Conservation (phyloP, 2,329 filamentous ascomycete species). For the Cordyceps pruinosa region DNA sequence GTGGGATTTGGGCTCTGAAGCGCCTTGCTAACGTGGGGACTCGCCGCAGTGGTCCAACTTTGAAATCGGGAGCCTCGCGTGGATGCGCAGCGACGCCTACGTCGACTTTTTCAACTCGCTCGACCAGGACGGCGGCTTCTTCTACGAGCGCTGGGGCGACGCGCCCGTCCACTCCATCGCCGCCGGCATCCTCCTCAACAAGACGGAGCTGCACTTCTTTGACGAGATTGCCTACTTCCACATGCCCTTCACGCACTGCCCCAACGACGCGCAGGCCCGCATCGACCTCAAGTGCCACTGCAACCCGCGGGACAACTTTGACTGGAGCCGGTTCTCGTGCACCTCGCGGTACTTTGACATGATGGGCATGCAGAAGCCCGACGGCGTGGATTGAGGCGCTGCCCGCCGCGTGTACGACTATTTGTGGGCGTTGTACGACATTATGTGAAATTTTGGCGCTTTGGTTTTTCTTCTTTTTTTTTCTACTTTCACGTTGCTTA, state of each 20-base stretch:
- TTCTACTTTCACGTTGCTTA: not conserved
- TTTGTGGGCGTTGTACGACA: too few species aligned
- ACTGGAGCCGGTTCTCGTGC: constrained; percentile 98
- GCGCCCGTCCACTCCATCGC: constrained; percentile 98
- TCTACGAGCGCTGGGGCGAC: constrained; percentile 98
- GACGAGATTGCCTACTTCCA: constrained; percentile 98
- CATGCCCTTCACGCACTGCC: constrained; percentile 95
- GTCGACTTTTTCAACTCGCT: constrained; percentile 84
- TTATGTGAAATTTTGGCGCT: not conserved
- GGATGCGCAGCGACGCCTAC: constrained; percentile 85
- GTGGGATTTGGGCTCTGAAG: not conserved
- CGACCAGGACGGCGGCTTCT: constrained; percentile 95
- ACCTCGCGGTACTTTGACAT: constrained; percentile 81
- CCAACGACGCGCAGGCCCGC: constrained; percentile 78
- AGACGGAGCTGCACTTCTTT: constrained; percentile 96
- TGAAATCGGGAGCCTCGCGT: constrained; percentile 88
- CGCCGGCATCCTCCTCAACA: constrained; percentile 76
- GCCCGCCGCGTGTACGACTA: constrained; percentile 34
- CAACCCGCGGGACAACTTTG: constrained; percentile 95
- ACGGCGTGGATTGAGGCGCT: constrained; percentile 66
- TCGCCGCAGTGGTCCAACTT: constrained; percentile 87
- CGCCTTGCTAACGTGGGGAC: constrained; percentile 22
- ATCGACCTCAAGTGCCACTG: constrained; percentile 87
- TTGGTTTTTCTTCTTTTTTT: not conserved
- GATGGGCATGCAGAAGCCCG: constrained; percentile 74